Base-by-base conservation (phyloP, 805 yeast genomes). In the Blastobotrys americana region DNA sequence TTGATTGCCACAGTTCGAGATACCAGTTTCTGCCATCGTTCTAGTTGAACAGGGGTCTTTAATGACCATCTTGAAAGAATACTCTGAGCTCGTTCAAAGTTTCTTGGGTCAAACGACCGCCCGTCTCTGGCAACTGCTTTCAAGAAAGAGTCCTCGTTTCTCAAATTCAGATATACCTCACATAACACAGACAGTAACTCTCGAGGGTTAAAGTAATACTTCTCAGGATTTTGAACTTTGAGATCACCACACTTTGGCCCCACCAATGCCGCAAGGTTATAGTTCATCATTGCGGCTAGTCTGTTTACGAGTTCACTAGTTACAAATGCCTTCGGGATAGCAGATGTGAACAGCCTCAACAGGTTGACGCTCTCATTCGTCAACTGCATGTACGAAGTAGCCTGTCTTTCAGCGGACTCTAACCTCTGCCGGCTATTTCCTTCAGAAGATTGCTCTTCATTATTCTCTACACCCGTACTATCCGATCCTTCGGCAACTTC, bases 271-370 rank as follows among this genome's bases (percentile, higher is more conserved):
- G 79, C 84, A 49, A 93, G 69, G 60, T 93, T 93, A 65, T 89
- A 90, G 66, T 93, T 84, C 60, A 93, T 70, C 99, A 93, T 93
- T 38, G 95, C 88, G 0, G 98, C 95, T 50, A 93, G 70, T 63
- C 98, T 75, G 56, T 88, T 96, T 35, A 90, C 96, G 56, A 93
- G 80, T 64, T 93, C 98, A 1, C 85, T 78, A 36, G 86, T 82
- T 3, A 80, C 78, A 65, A 93, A 93, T 0, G 95, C 90, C 42
- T 69, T 71, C 5, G 97, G 96, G 6, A 86, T 85, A 50, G 90
- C 90, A 47, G 77, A 71, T 0, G 97, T 87, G 60, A 89, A 93
- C 39, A 88, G 66, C 52, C 78, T 80, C 57, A 93, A 82, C 51
- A 93, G 68, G 36, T 74, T 75, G 65, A 89, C 79, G 0, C 96